Evolutionary conservation across 139 green algal species (phyloP), one percentile per base, ranked within the genome.

Genomic region (Chlamydomonas asymmetrica): DNA sequence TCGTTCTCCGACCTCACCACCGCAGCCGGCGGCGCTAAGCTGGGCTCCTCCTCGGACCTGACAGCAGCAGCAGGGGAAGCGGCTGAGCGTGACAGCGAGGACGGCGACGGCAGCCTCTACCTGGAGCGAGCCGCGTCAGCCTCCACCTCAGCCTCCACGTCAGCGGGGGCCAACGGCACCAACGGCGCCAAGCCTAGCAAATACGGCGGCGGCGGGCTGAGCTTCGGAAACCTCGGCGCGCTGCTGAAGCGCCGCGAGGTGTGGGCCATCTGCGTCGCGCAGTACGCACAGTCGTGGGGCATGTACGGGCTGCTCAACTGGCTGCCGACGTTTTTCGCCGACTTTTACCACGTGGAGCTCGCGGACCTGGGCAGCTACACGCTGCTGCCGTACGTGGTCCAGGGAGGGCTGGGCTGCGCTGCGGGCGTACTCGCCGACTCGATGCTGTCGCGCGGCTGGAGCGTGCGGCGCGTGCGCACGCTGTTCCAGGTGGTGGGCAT

Each of bases 321-420:
- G 91, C 89, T 96, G 75, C 91, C 91, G 22, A 93, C 89, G 20
- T 96, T 92, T 76, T 96, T 94, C 76, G 71, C 78, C 5, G 90
- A 94, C 35, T 85, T 61, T 25, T 93, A 91, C 56, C 63, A 82
- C 16, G 38, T 96, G 25, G 66, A 88, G 57, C 39, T 95, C 4
- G 74, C 64, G 32, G 75, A 94, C 39, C 72, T 94, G 57, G 86
- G 74, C 5, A 70, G 57, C n/a, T 93, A 93, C 76, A 94, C 91
- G 0, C 68, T 96, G 68, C 63, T 91, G 78, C 91, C 91, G 3
- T 94, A 93, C 65, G 35, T 95, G 6, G 66, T 95, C 34, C 83
- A 89, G 83, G 87, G 82, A 49, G 49, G 45, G 1, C 76, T 90
- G 32, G 87, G 87, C 16, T 48, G 62, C 0, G 80, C 72, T 16